Evolutionary conservation across 352 stramenopile species (phyloP), one percentile per base, ranked within the genome.

Genomic region (Plasmopara muralis): DNA sequence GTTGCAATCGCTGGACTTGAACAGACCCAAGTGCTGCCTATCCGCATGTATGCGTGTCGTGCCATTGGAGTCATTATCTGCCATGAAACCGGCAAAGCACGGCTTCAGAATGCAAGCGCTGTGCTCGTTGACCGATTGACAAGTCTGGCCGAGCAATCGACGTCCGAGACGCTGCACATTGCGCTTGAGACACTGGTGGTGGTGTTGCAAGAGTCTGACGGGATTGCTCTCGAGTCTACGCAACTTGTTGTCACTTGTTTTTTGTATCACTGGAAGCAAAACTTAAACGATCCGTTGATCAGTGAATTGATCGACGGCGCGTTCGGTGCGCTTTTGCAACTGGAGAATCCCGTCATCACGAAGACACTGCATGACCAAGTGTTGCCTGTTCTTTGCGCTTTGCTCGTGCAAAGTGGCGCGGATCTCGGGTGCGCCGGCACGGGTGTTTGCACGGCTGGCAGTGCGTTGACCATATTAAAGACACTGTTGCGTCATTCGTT

Each of bases 41-140:
- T 92, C 28, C 81, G 80, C 20, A 66, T 92, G 58, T 89, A 89
- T 53, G 74, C 82, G 50, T 92, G 78, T 41, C 78, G 82, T 51
- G 79, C 78, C 5, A 82, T 92, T 39, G 77, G 77, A 44, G 68
- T 75, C 9, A 83, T 92, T 54, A 50, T 89, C 39, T 71, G 72
- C 39, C 69, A 83, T 30, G 75, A 89, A 25, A 57, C 60, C 5
- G 78, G 77, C 30, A 85, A 84, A 54, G 50, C 67, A 44, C 70
- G 74, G 10, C 56, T 92, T 38, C 68, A 77, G 48, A 64, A 73
- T n/a, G 68, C 70, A 1, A 76, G 63, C 28, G 53, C 52, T 7
- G 49, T 78, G 9, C 68, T 89, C 41, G 62, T 92, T 15, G 65
- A 86, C 4, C 77, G 77, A 2, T 49, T 92, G 31, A 76, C 74